A percentile compares a stretch with the other conserved stretches of the same genome.
These are phyloP conservation scores for Pyrus hybrid DNA, from an alignment of 331 rosid genomes.

Conservation along the genomic window DNA sequence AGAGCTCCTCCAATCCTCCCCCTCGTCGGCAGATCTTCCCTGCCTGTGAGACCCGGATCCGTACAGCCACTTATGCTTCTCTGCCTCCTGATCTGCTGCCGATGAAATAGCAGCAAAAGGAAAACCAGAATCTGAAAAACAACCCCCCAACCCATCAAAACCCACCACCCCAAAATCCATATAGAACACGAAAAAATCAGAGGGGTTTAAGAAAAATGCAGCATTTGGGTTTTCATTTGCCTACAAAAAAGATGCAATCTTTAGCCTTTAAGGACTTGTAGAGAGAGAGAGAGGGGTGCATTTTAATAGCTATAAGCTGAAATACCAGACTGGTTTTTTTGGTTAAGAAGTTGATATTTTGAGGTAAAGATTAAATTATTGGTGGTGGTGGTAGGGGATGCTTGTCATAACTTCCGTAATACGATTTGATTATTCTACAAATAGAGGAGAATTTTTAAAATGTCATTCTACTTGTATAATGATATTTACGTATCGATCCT, in stretches of 20 bases:
- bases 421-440: too few relatives aligned
- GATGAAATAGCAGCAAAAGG: constrained; percentile 25
- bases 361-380: constrained; percentile 25
- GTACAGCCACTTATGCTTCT: constrained; percentile 41
- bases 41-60: constrained; percentile 62
- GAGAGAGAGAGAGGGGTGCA: constrained; percentile 22
- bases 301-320: constrained; percentile 24
- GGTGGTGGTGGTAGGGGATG: constrained; percentile 30
- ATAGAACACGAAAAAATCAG: not conserved
- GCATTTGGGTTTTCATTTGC: constrained; percentile 14
- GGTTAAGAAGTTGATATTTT: constrained; percentile 26
- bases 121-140: constrained; percentile 26
- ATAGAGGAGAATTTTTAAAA: too few relatives aligned
- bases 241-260: constrained; percentile 16
- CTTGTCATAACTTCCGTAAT: too few relatives aligned
- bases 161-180: constrained; percentile 85
- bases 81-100: constrained; percentile 48
- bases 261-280: not conserved
- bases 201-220: constrained; percentile 15
- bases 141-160: constrained; percentile 53
- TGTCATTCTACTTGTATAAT: rapidly evolving
- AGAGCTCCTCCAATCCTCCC: constrained; percentile 42
- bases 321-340: constrained; percentile 43
- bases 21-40: constrained; percentile 46
- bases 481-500: too few relatives aligned